Conservation (phyloP, 345 rosid species). For the Boechera divaricarpa region DNA sequence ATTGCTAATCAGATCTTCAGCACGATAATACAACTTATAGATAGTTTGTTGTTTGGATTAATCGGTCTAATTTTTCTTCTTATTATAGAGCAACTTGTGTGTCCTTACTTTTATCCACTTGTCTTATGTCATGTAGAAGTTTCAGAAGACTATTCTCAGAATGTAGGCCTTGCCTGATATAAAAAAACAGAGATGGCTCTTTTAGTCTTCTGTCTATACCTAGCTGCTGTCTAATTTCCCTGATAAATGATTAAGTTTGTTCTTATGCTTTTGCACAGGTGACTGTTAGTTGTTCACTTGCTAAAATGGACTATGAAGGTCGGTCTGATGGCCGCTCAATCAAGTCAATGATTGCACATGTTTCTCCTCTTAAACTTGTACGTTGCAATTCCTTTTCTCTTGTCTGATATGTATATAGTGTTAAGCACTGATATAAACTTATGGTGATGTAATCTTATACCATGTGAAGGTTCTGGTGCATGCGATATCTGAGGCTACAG, state of each 20-base stretch:
- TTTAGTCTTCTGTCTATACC: constrained; percentile 1
- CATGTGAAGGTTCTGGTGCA: constrained; percentile 86
- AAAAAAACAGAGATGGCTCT: constrained; percentile 1
- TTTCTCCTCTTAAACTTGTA: constrained; percentile 94
- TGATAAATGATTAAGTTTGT: constrained; percentile 24
- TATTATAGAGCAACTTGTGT: neutral
- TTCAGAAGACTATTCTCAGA: neutral
- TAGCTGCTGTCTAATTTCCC: neutral
- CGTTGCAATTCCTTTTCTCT: constrained; percentile 38
- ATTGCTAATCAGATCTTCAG: constrained; percentile 2
- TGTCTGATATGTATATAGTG: neutral
- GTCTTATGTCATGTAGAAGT: constrained; percentile 6
- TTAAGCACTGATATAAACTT: constrained; percentile 4
- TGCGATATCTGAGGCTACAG: constrained; percentile 97
- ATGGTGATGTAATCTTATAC: neutral
- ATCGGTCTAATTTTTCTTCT: neutral
- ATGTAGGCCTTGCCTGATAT: neutral
- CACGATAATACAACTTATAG: neutral
- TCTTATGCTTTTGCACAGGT: constrained; percentile 60
- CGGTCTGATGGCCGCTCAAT: constrained; percentile 95
- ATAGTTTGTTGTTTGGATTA: constrained; percentile 1
- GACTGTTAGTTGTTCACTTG: constrained; percentile 83
- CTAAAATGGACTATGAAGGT: constrained; percentile 91
- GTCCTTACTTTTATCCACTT: neutral
- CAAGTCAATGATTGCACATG: constrained; percentile 92